Evolutionary conservation across 1,284 basidiomycete species (phyloP).

Genomic region (Irpex sp.): DNA sequence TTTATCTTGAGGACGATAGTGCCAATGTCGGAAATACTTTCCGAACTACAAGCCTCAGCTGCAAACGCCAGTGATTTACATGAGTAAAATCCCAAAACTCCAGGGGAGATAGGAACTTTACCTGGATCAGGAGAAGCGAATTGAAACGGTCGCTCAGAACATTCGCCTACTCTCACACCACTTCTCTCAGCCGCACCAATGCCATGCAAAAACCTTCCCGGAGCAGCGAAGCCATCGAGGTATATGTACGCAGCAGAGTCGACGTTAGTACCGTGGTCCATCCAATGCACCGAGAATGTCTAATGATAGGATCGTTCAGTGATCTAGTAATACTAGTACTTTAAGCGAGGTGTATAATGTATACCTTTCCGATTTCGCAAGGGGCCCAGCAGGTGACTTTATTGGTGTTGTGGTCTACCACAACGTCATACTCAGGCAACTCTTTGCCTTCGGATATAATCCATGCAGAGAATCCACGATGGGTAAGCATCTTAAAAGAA

Average conservation of each 20-base stretch:
- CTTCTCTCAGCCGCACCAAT: slow-evolving; percentile 42
- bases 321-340: background rate
- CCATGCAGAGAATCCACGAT: slow-evolving; percentile 64
- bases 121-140: slow-evolving; percentile 41
- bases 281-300: slow-evolving; percentile 59
- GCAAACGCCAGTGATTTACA: background rate
- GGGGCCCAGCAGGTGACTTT: slow-evolving; percentile 64
- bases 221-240: slow-evolving; percentile 54
- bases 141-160: slow-evolving; percentile 42
- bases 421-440: slow-evolving; percentile 49
- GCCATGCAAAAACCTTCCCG: slow-evolving; percentile 57
- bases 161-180: slow-evolving; percentile 42
- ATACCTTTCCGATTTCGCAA: slow-evolving; percentile 51
- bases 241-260: slow-evolving; percentile 55
- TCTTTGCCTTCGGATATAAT: slow-evolving; percentile 45
- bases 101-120: slow-evolving; percentile 1
- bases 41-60: background rate
- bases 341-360: background rate
- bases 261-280: slow-evolving; percentile 47
- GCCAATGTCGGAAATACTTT: slow-evolving; percentile 37
- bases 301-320: slow-evolving; percentile 20
- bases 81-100: background rate
- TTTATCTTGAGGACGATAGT: slow-evolving; percentile 56
- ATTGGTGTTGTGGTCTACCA: slow-evolving; percentile 38
- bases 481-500: slow-evolving; percentile 40